Evolutionary conservation across 495 filamentous ascomycete species (phyloP).

Genomic region (Neurospora africana): DNA sequence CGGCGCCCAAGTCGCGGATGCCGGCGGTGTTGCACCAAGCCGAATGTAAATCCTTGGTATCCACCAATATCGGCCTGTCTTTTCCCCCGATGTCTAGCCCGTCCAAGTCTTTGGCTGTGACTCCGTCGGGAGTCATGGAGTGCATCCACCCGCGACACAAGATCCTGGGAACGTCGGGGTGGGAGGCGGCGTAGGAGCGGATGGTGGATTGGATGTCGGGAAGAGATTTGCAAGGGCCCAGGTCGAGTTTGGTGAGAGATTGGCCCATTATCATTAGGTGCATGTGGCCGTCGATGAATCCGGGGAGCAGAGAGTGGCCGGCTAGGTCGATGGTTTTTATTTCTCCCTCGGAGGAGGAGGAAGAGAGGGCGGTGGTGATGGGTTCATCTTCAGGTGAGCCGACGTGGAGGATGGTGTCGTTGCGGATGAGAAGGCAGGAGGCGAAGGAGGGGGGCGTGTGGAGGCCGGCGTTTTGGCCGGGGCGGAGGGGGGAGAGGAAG

Average conservation of each 20-base stretch:
- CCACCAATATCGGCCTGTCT: constrained; percentile 47
- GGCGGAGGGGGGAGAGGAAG: constrained; percentile 13
- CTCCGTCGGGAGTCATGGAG: constrained; percentile 40
- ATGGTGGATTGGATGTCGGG: constrained; percentile 43
- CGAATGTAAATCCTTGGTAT: constrained; percentile 53
- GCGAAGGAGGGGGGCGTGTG: constrained; percentile 24
- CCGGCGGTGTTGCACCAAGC: constrained; percentile 52
- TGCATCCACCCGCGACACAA: constrained; percentile 54
- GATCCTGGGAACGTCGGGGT: constrained; percentile 42
- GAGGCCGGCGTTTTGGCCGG: constrained; percentile 20
- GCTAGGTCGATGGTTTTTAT: constrained; percentile 32
- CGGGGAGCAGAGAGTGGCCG: constrained; percentile 43
- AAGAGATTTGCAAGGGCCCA: constrained; percentile 44
- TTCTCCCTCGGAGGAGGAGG: constrained; percentile 1
- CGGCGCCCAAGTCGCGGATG: constrained; percentile 39
- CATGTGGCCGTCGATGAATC: constrained; percentile 57
- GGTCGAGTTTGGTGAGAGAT: constrained; percentile 45
- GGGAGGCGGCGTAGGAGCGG: constrained; percentile 34
- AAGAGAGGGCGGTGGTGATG: constrained; percentile 19
- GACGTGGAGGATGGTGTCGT: constrained; percentile 29
- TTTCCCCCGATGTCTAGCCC: constrained; percentile 39
- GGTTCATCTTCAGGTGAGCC: constrained; percentile 28
- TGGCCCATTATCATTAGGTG: constrained; percentile 52
- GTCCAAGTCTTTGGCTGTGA: constrained; percentile 45
- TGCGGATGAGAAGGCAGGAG: constrained; percentile 25